phyloP scores from a whole-genome alignment of 2,329 filamentous ascomycete genomes.

The Pseudogymnoascus sp. region DNA sequence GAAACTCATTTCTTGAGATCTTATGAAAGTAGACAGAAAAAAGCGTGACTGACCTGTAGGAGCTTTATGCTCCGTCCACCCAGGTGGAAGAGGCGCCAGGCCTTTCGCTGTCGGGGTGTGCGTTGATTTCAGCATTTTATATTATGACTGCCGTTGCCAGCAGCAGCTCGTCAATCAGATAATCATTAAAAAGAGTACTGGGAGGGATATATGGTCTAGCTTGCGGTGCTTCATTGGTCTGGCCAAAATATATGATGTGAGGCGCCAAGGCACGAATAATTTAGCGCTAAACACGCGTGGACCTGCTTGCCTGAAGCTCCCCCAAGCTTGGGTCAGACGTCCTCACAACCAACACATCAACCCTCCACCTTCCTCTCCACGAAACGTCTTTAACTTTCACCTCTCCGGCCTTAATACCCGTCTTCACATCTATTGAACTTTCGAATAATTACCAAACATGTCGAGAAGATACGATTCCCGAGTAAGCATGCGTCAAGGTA shows the following conservation, averaged over 20 bases:
- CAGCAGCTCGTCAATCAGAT: neutral
- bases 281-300: slow-evolving; percentile 14
- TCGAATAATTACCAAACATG: slow-evolving; percentile 47
- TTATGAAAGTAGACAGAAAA: neutral
- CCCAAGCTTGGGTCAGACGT: slow-evolving; percentile 9
- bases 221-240: neutral
- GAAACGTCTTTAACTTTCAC: neutral
- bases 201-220: neutral
- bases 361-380: neutral
- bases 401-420: slow-evolving; percentile 12
- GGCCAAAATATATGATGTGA: slow-evolving; percentile 2
- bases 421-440: slow-evolving; percentile 7
- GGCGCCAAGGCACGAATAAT: slow-evolving; percentile 11
- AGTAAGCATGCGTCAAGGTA: slow-evolving; percentile 48
- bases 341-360: slow-evolving; percentile 10
- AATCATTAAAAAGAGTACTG: neutral
- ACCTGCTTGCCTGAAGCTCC: slow-evolving; percentile 16
- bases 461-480: slow-evolving; percentile 96
- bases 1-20: neutral
- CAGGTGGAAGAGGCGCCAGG: slow-evolving; percentile 57
- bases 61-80: slow-evolving; percentile 91
- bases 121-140: slow-evolving; percentile 67
- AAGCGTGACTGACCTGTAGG: slow-evolving; percentile 52
- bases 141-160: neutral
- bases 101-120: slow-evolving; percentile 48